Conservation (phyloP, 768 basidiomycete species). For the Termitomyces sp. region DNA sequence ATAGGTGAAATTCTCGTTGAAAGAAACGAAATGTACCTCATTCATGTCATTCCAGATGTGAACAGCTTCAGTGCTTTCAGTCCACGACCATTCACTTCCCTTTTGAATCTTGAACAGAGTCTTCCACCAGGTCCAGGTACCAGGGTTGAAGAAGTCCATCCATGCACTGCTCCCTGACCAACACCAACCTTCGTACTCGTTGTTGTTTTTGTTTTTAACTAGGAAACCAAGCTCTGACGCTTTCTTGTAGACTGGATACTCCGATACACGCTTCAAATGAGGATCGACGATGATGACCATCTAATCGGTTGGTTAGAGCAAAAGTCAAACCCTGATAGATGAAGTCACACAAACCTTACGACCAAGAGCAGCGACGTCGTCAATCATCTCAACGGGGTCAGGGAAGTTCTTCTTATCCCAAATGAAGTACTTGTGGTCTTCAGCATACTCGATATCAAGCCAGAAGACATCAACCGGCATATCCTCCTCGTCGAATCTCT, state of each 20-base stretch:
- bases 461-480: conserved; percentile 96
- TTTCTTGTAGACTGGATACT: conserved; percentile 82
- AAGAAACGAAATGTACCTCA: conserved; percentile 53
- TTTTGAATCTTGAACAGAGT: conserved; percentile 68
- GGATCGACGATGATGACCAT: conserved; percentile 99
- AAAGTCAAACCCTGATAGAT: background rate
- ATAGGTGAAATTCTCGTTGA: conserved; percentile 11
- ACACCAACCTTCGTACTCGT: conserved; percentile 97
- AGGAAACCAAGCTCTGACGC: conserved; percentile 82
- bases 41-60: conserved; percentile 99
- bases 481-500: conserved; percentile 88
- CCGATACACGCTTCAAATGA: conserved; percentile 79
- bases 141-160: conserved; percentile 97
- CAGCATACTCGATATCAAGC: conserved; percentile 95
- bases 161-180: conserved; percentile 96
- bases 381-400: conserved; percentile 90
- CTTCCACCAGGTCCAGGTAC: conserved; percentile 88
- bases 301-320: conserved; percentile 35
- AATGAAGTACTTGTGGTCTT: conserved; percentile 95
- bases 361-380: conserved; percentile 79
- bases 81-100: conserved; percentile 67
- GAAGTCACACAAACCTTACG: conserved; percentile 60
- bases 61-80: conserved; percentile 74
- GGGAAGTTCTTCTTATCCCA: conserved; percentile 94
- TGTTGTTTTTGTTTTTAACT: conserved; percentile 76